Evolutionary conservation across 805 yeast genomes (phyloP).

Genomic region (Ogataea trehaloabstinens): DNA sequence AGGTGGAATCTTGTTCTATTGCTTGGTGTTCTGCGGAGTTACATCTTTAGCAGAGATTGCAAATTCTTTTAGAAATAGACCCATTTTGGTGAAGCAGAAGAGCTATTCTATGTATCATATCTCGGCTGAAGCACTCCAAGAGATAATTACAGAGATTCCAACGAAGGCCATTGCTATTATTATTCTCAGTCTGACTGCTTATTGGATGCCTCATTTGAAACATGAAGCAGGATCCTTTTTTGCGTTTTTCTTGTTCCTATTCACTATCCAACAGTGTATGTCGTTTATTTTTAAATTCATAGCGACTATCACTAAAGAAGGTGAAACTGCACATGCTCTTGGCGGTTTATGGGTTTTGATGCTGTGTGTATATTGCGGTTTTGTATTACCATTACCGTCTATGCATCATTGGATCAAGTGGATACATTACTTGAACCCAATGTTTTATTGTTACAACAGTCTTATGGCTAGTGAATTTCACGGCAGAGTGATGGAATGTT

Average conservation of each 20-base stretch:
- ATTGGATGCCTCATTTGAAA: constrained; percentile 54
- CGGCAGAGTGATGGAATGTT: constrained; percentile 50
- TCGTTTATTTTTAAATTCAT: constrained; percentile 51
- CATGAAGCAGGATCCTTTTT: constrained; percentile 56
- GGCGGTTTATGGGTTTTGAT: constrained; percentile 55
- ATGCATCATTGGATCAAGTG: constrained; percentile 63
- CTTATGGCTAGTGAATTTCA: constrained; percentile 58
- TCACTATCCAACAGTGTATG: constrained; percentile 47
- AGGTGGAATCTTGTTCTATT: constrained; percentile 62
- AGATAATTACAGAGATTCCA: constrained; percentile 59
- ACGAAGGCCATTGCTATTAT: constrained; percentile 51
- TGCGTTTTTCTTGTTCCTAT: constrained; percentile 42
- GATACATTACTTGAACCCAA: constrained; percentile 48
- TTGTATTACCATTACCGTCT: constrained; percentile 37
- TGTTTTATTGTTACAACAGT: constrained; percentile 48
- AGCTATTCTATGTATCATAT: constrained; percentile 62
- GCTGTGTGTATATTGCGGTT: constrained; percentile 57
- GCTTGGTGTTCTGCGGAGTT: constrained; percentile 58
- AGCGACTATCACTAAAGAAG: constrained; percentile 51
- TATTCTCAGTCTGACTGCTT: constrained; percentile 43
- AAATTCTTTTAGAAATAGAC: constrained; percentile 57
- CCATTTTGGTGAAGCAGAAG: constrained; percentile 61
- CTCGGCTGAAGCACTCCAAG: constrained; percentile 63
- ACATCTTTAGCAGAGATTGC: constrained; percentile 64
- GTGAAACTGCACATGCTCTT: constrained; percentile 54